These are phyloP conservation scores for Microbotryum saponariae DNA, from an alignment of 1,284 basidiomycete genomes.

Conservation along the genomic window DNA sequence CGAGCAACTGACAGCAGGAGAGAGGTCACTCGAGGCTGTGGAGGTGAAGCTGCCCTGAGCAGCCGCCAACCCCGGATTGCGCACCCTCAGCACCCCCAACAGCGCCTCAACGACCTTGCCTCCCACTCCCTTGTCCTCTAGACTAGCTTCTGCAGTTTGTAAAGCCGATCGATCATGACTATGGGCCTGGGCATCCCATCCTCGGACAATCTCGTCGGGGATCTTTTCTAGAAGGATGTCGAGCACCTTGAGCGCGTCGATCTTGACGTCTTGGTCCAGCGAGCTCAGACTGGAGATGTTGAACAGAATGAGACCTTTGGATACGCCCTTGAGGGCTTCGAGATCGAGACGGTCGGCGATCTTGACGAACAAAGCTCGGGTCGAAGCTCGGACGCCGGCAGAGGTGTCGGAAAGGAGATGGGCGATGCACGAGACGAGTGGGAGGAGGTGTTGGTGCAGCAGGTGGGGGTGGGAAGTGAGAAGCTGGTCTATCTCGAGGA, in stretches of 20 bases:
- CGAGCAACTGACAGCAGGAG: constrained; percentile 50
- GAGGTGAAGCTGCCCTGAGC: constrained; percentile 44
- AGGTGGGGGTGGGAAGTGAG: constrained; percentile 15
- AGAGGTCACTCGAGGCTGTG: constrained; percentile 57
- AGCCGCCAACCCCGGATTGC: constrained; percentile 29
- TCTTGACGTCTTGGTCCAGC: constrained; percentile 85
- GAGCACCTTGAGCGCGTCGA: constrained; percentile 79
- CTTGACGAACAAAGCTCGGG: neutral
- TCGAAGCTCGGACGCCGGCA: neutral
- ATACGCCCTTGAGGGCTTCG: constrained; percentile 27
- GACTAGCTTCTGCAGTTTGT: constrained; percentile 30
- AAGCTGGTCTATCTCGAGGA: constrained; percentile 23
- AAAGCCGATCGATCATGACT: constrained; percentile 30
- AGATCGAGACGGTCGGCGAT: constrained; percentile 8
- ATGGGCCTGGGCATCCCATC: constrained; percentile 48
- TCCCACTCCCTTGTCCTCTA: constrained; percentile 7
- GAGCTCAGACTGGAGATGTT: constrained; percentile 85
- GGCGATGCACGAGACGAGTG: constrained; percentile 12
- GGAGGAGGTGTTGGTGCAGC: constrained; percentile 20
- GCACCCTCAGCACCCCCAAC: constrained; percentile 38
- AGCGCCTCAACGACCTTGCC: constrained; percentile 16
- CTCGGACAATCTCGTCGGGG: constrained; percentile 58
- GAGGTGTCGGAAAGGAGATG: constrained; percentile 23
- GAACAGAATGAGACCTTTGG: constrained; percentile 59
- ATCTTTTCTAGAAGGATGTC: constrained; percentile 67